Percentiles rank a stretch among this genome's conserved stretches.
Evolutionary conservation across 169 alveolate genomes (phyloP).

Genomic region (Perkinsus olseni): DNA sequence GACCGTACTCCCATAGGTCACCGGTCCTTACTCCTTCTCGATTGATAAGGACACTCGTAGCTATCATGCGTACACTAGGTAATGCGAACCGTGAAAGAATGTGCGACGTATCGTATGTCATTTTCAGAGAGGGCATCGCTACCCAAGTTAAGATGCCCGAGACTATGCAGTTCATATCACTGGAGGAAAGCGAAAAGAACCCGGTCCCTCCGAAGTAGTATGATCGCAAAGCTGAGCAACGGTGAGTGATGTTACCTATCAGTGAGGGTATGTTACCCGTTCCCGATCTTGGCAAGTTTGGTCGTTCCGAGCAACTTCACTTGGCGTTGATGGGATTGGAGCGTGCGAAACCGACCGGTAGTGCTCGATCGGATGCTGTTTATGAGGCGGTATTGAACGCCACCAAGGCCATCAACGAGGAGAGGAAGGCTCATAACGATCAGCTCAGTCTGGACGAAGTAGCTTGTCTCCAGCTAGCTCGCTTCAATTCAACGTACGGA

Average conservation of each 20-base stretch:
- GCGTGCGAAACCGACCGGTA: constrained; percentile 15
- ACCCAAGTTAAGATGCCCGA: constrained; percentile 78
- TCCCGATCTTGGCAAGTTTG: constrained; percentile 87
- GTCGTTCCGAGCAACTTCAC: constrained; percentile 91
- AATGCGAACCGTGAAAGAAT: constrained; percentile 20
- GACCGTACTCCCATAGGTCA: too few relatives aligned
- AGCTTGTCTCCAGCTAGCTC: not conserved
- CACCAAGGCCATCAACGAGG: constrained; percentile 51
- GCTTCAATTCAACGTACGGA: not conserved
- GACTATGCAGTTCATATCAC: constrained; percentile 58
- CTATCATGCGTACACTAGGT: constrained; percentile 14
- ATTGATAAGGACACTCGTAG: constrained; percentile 3
- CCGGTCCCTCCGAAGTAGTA: not conserved
- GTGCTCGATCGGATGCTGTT: not conserved
- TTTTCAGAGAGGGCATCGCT: constrained; percentile 74
- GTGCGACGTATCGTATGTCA: constrained; percentile 12
- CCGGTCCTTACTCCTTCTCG: constrained; percentile 2
- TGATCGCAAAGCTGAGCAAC: constrained; percentile 11
- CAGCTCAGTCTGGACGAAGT: not conserved
- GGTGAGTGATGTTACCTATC: constrained; percentile 59
- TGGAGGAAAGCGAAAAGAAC: constrained; percentile 40
- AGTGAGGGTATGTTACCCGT: constrained; percentile 59
- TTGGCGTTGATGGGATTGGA: constrained; percentile 63
- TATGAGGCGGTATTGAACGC: constrained; percentile 37
- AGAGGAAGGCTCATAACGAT: constrained; percentile 22